Base-by-base conservation (phyloP, 1,139 yeast species). In the Meyerozyma smithsonii region DNA sequence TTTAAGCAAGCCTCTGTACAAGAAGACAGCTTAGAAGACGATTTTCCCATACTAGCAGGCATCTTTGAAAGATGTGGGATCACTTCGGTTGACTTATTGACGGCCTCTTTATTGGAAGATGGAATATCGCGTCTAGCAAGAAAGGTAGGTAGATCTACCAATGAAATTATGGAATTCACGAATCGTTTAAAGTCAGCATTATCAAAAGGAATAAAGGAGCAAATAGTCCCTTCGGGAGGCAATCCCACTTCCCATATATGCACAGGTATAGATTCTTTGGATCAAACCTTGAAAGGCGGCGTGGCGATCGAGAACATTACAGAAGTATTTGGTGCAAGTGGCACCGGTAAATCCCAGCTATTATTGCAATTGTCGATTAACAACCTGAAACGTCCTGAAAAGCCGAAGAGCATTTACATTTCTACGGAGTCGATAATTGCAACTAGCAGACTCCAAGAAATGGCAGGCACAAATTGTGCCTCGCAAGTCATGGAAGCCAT, bases 401-500 rank as follows among this genome's bases (percentile, higher is more conserved):
- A 5, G 7, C 16, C 34, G 20, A 62, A 66, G 35, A 77, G 84
- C 16, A 72, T 89, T 12, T 83, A 75, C 52, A 77, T 90, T 1
- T 77, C 92, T 0, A 89, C 96, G 0, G 97, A 90, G 56, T 74
- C 84, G 2, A 77, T 76, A 14, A 52, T 85, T 28, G 87, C 86
- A 41, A 84, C 95, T 0, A 67, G 72, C 37, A 59, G 95, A 45
- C 57, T 86, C 10, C 38, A 47, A 3, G 70, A 69, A 21, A 38
- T 55, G 63, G 7, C 44, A 53, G 24, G 43, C 23, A 51, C 61
- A 39, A 39, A 43, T 7, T 48, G 50, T 36, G 46, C 48, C 14
- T 41, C 49, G 39, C 67, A 70, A 0, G 63, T 69, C 37, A 61
- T 77, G 43, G 74, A 73, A 26, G 69, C 74, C 47, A 72, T 87